These are phyloP conservation scores for Copromyces sp. DNA, from an alignment of 495 filamentous ascomycete genomes.

Conservation along the genomic window DNA sequence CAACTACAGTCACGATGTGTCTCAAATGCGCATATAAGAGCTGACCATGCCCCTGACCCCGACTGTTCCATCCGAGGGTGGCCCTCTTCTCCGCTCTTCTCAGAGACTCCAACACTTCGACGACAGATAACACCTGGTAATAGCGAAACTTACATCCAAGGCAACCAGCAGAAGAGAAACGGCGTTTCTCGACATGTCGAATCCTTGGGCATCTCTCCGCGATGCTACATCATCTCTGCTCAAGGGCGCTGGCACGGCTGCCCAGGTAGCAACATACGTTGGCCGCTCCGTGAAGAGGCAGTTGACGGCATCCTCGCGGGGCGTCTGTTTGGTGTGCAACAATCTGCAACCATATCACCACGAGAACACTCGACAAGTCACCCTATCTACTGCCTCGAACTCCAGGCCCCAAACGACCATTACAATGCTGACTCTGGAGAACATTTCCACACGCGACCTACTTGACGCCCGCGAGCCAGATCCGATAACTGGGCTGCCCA, in stretches of 20 bases:
- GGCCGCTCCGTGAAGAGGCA: conserved; percentile 34
- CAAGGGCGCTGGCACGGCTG: neutral
- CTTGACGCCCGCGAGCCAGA: neutral
- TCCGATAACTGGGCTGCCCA: neutral
- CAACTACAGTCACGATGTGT: neutral
- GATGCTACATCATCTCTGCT: neutral
- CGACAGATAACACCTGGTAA: neutral
- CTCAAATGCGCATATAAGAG: neutral
- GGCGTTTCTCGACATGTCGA: neutral
- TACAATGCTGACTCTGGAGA: neutral
- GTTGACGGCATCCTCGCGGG: conserved; percentile 11
- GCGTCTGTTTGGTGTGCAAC: neutral
- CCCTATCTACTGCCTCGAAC: neutral
- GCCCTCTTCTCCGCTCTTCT: neutral
- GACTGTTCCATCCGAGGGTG: neutral
- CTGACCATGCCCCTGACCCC: neutral
- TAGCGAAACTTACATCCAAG: neutral
- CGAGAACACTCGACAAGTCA: neutral
- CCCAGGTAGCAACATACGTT: neutral
- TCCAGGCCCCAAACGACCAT: neutral
- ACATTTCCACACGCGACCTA: neutral
- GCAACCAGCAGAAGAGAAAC: neutral
- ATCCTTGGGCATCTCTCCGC: neutral
- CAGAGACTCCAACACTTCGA: neutral
- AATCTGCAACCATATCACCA: neutral